Conservation (phyloP, 768 basidiomycete genomes). For the Fibroporia radiculosa region DNA sequence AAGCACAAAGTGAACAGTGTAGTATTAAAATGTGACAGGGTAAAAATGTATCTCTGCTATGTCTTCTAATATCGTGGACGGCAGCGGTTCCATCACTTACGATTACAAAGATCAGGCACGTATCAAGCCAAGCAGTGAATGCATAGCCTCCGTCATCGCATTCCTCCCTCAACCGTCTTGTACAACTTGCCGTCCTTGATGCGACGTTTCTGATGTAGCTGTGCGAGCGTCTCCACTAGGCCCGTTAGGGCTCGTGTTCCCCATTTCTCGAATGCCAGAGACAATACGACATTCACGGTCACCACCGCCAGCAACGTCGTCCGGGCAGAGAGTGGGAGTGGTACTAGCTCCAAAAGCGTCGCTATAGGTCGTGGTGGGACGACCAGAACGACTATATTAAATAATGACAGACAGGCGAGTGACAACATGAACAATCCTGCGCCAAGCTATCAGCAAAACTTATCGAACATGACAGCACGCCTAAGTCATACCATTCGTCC, state of each 20-base stretch:
- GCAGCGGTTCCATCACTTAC: too few relatives aligned
- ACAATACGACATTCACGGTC: constrained; percentile 60
- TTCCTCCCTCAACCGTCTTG: constrained; percentile 75
- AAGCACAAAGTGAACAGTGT: too few relatives aligned
- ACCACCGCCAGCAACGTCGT: constrained; percentile 61
- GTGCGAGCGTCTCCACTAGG: constrained; percentile 40
- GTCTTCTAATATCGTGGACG: too few relatives aligned
- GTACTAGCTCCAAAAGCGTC: constrained; percentile 67
- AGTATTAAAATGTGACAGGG: too few relatives aligned
- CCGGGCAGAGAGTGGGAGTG: constrained; percentile 61
- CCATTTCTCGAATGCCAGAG: constrained; percentile 75
- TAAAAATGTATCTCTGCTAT: too few relatives aligned
- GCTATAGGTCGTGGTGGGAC: constrained; percentile 54
- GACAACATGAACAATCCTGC: constrained; percentile 79
- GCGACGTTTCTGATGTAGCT: constrained; percentile 39
- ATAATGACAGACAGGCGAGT: constrained; percentile 53
- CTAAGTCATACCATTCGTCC: constrained; percentile 73
- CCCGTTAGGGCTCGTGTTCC: constrained; percentile 48
- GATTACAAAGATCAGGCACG: too few relatives aligned
- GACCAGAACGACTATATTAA: constrained; percentile 76
- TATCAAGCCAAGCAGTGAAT: too few relatives aligned
- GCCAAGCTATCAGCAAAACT: neutral
- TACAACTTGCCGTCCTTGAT: constrained; percentile 68
- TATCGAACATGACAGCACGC: neutral
- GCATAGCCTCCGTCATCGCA: constrained; percentile 26